phyloP scores from a whole-genome alignment of 2,329 filamentous ascomycete species.

The Trichoderma polysporum region DNA sequence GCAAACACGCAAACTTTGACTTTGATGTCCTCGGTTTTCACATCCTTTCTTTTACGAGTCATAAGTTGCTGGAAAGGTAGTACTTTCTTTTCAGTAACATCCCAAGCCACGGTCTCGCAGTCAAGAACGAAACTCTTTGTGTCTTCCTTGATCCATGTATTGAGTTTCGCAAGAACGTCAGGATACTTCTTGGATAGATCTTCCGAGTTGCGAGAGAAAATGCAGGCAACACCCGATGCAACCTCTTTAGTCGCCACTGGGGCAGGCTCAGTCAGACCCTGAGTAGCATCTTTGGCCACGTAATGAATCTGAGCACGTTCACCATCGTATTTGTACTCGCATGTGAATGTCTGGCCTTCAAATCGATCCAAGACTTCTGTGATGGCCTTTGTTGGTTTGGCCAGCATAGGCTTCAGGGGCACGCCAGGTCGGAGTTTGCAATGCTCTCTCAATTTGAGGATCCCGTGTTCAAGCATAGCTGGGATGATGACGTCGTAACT shows the following conservation, averaged over 20 bases:
- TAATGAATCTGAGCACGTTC: conserved; percentile 99
- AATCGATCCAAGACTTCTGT: conserved; percentile 97
- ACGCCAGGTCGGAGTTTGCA: conserved; percentile 94
- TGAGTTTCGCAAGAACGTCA: conserved; percentile 84
- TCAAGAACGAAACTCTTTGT: conserved; percentile 98
- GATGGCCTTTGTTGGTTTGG: conserved; percentile 96
- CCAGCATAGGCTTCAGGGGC: conserved; percentile 96
- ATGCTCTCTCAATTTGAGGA: conserved; percentile 75
- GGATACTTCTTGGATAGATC: conserved; percentile 97
- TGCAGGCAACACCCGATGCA: conserved; percentile 76
- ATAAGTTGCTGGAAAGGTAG: conserved; percentile 96
- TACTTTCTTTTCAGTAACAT: conserved; percentile 91
- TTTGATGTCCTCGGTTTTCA: conserved; percentile 92
- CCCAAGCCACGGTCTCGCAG: conserved; percentile 97
- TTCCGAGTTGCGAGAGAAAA: conserved; percentile 97
- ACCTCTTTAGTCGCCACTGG: conserved; percentile 63
- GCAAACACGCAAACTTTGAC: conserved; percentile 97
- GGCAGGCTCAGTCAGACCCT: conserved; percentile 64
- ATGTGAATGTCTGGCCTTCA: conserved; percentile 92
- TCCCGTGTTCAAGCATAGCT: conserved; percentile 80
- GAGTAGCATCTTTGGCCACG: conserved; percentile 74
- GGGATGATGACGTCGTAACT: conserved; percentile 95
- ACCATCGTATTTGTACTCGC: conserved; percentile 98
- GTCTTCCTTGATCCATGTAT: conserved; percentile 83
- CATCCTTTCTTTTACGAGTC: conserved; percentile 97